Evolutionary conservation across 1,284 basidiomycete genomes (phyloP).

Genomic region (Coniferiporia sulphurascens): DNA sequence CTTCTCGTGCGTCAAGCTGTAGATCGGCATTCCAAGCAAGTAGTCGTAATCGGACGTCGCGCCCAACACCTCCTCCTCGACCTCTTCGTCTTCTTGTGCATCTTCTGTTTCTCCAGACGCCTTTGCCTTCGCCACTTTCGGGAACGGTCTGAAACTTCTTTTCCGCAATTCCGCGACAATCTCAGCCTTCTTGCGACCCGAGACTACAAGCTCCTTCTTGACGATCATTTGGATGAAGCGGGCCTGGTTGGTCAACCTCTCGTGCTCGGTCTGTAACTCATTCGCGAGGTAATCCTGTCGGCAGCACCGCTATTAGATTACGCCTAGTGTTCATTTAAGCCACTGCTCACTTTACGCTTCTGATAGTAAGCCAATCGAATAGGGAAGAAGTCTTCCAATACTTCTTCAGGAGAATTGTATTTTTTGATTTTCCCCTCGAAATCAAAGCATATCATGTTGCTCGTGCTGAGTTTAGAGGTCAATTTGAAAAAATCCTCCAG

Average conservation of each 20-base stretch:
- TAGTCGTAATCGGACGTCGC: constrained; percentile 85
- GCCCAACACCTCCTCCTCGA: constrained; percentile 35
- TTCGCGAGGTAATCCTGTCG: constrained; percentile 79
- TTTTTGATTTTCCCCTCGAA: constrained; percentile 95
- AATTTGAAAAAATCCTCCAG: constrained; percentile 92
- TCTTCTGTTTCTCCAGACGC: constrained; percentile 69
- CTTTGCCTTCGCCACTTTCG: constrained; percentile 69
- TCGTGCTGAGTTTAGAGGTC: constrained; percentile 76
- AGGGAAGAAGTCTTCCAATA: constrained; percentile 93
- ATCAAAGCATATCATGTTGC: constrained; percentile 99
- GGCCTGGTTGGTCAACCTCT: constrained; percentile 91
- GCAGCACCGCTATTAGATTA: background rate
- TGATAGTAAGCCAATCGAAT: constrained; percentile 88
- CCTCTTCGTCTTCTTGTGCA: constrained; percentile 53
- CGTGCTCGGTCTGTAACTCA: constrained; percentile 80
- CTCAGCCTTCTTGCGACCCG: constrained; percentile 87
- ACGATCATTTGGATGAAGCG: constrained; percentile 98
- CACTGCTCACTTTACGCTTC: constrained; percentile 74
- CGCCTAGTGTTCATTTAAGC: background rate
- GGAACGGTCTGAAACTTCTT: constrained; percentile 87
- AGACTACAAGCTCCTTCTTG: constrained; percentile 80
- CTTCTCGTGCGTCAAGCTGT: constrained; percentile 93
- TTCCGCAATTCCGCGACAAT: constrained; percentile 84
- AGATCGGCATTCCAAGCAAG: constrained; percentile 92
- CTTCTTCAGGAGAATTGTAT: constrained; percentile 87